Evolutionary conservation across 2,329 filamentous ascomycete genomes (phyloP).

Genomic region (Nemania abortiva): DNA sequence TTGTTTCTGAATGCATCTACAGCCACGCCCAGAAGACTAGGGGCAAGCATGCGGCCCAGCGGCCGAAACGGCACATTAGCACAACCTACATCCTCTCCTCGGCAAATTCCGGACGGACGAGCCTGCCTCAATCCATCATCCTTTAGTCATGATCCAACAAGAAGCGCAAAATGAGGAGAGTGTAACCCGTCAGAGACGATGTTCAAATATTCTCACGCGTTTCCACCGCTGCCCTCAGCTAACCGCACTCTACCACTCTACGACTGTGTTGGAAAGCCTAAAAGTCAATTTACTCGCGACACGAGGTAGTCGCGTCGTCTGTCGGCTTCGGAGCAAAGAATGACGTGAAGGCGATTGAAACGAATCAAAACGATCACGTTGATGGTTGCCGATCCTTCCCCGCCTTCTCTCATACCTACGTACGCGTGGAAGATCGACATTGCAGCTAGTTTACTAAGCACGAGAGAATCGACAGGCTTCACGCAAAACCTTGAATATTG

Average conservation of each 20-base stretch:
- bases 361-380: constrained; percentile 21
- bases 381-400: constrained; percentile 20
- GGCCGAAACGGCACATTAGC: not conserved
- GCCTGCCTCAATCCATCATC: not conserved
- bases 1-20: not conserved
- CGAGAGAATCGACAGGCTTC: not conserved
- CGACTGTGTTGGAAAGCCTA: not conserved
- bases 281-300: not conserved
- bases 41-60: not conserved
- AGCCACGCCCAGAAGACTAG: not conserved
- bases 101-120: constrained; percentile 14
- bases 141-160: not conserved
- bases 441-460: constrained; percentile 19
- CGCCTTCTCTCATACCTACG: constrained; percentile 11
- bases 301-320: not conserved
- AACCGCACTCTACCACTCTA: constrained; percentile 1
- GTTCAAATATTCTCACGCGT: not conserved
- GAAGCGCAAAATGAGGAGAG: not conserved
- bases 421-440: constrained; percentile 13
- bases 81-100: not conserved
- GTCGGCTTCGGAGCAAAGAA: not conserved
- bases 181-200: too few species aligned
- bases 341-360: constrained; percentile 23
- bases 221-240: not conserved
- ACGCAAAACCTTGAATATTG: constrained; percentile 5